Evolutionary conservation across 2,329 filamentous ascomycete genomes (phyloP), one percentile per base, ranked within the genome.

Genomic region (Nothophoma quercina): DNA sequence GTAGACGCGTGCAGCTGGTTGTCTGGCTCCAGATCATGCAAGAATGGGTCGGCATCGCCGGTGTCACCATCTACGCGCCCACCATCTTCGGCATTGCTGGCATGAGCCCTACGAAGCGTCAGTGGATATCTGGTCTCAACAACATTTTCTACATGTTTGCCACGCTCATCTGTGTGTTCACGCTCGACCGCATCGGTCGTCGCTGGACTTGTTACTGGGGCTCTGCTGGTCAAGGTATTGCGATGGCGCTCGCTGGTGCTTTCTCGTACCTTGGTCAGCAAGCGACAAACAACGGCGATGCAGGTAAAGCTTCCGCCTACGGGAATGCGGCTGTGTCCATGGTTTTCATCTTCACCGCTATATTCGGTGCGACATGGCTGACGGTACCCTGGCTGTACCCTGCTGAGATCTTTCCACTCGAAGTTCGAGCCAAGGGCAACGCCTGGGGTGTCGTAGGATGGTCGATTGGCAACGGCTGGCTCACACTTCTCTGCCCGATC

Each of bases 391-490:
- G 75, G 82, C 72, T 89, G 0, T 88, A 88, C 48, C 86, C 86
- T 0, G 86, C 88, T 1, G 88, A 92, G 67, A 91, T 91, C 49
- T 91, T 90, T 63, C 88, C 88, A 0, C 73, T 90, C 0, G 82
- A 88, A 54, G 82, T 90, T 0, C 82, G 89, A 18, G 88, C 89
- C 1, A 87, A 88, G 61, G 89, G 88, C 5, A 91, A 91, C 55
- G 87, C 88, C 1, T 91, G 85, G 82, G 88, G 89, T 16, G 88
- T 91, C 0, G 83, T 90, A 0, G 88, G 89, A 0, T 92, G 88
- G 89, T 84, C 81, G 12, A 89, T 91, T 42, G 88, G 89, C 0
- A 90, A 90, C 59, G 88, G 87, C 13, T 89, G 86, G 85, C 70
- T 83, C 3, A 70, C 73, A 0, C 62, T 78, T 0, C 65, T 77